Evolutionary conservation across 768 basidiomycete genomes (phyloP).

Genomic region (Lactarius indigo): DNA sequence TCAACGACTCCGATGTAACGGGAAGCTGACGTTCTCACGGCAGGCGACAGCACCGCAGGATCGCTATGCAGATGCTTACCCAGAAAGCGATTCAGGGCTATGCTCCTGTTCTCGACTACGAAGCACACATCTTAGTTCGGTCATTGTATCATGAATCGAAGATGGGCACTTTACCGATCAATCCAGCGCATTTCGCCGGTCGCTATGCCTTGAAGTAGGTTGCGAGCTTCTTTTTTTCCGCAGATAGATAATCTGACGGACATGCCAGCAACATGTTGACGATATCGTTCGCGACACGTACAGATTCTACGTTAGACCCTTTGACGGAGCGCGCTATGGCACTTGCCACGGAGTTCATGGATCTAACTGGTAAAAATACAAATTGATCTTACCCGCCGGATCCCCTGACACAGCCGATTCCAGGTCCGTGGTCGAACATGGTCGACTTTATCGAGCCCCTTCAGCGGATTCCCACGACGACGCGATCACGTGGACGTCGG

Average conservation of each 20-base stretch:
- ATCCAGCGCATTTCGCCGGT: slow-evolving; percentile 40
- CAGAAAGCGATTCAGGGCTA: slow-evolving; percentile 37
- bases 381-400: not conserved
- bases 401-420: not conserved
- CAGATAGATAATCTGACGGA: slow-evolving; percentile 2
- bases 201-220: slow-evolving; percentile 34
- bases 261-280: slow-evolving; percentile 44
- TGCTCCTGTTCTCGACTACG: slow-evolving; percentile 37
- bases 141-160: slow-evolving; percentile 36
- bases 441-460: slow-evolving; percentile 45
- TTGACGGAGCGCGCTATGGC: slow-evolving; percentile 36
- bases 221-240: not conserved
- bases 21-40: not conserved
- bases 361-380: slow-evolving; percentile 28
- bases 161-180: slow-evolving; percentile 35
- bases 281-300: slow-evolving; percentile 42
- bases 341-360: slow-evolving; percentile 45
- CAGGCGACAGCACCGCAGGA: slow-evolving; percentile 43
- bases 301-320: slow-evolving; percentile 37
- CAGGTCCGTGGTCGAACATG: slow-evolving; percentile 43
- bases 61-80: slow-evolving; percentile 36
- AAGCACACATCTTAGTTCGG: slow-evolving; percentile 39
- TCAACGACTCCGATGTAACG: not conserved
- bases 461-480: slow-evolving; percentile 39
- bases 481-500: slow-evolving; percentile 37